Evolutionary conservation across 495 filamentous ascomycete genomes (phyloP).

Genomic region (Tuber calosporum): DNA sequence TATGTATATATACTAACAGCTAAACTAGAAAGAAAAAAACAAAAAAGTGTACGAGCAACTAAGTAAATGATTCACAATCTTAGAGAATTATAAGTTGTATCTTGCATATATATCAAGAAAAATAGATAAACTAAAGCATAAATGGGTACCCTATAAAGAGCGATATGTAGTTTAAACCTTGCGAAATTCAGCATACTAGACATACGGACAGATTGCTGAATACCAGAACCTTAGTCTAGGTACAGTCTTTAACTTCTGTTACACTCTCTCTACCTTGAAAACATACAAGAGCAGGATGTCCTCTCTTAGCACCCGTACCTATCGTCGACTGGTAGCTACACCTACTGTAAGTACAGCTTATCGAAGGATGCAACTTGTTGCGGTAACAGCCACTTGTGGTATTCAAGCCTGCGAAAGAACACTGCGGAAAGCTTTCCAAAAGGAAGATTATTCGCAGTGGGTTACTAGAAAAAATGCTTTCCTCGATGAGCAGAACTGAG

Average conservation of each 20-base stretch:
- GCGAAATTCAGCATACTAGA: slow-evolving; percentile 1
- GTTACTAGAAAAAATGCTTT: not conserved
- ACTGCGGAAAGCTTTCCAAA: not conserved
- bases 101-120: no score
- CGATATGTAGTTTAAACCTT: not conserved
- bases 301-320: not conserved
- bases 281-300: not conserved
- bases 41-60: no score
- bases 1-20: no score
- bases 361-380: not conserved
- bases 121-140: no score
- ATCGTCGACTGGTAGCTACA: not conserved
- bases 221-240: not conserved
- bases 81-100: no score
- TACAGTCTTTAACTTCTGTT: not conserved
- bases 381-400: not conserved
- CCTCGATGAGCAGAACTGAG: not conserved
- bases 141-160: no score
- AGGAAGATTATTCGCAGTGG: not conserved
- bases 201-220: not conserved
- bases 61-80: no score
- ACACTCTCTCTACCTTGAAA: not conserved
- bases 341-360: not conserved
- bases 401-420: no score
- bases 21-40: no score